These are phyloP conservation scores for Davidsoniella virescens DNA, from an alignment of 2,329 filamentous ascomycete species.

Conservation along the genomic window DNA sequence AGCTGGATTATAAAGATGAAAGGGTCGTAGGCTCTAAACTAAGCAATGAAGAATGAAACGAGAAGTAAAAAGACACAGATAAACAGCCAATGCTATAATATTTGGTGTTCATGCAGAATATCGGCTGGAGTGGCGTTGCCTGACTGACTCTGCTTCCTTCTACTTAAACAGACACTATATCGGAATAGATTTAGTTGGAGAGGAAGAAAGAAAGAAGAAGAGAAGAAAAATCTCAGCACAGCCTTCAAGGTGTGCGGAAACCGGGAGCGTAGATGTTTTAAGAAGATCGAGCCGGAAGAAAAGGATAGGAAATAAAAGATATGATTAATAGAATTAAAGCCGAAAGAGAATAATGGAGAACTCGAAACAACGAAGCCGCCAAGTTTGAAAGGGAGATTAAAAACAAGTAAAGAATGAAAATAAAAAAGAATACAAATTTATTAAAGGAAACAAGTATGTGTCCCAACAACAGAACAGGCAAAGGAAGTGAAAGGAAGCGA, in stretches of 20 bases:
- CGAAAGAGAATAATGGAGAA: conserved; percentile 4
- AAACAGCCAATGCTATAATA: neutral
- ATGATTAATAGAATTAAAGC: conserved; percentile 17
- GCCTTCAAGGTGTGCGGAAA: neutral
- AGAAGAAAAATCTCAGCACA: neutral
- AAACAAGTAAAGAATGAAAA: neutral
- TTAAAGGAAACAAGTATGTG: neutral
- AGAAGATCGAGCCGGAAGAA: conserved; percentile 10
- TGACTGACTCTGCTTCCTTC: too few relatives aligned
- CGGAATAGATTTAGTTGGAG: too few relatives aligned
- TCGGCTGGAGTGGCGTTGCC: too few relatives aligned
- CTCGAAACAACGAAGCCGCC: neutral
- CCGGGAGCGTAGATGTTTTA: conserved; percentile 1
- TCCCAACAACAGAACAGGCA: neutral
- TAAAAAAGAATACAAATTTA: neutral
- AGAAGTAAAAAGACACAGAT: neutral
- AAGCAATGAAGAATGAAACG: neutral
- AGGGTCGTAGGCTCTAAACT: neutral
- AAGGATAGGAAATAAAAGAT: conserved; percentile 17
- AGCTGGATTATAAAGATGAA: too few relatives aligned
- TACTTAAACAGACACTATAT: neutral
- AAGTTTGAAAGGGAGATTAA: conserved; percentile 6
- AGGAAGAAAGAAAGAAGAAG: neutral
- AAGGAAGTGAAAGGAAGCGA: too few relatives aligned
- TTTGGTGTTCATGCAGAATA: too few relatives aligned